phyloP scores from a whole-genome alignment of 225 moss, liverwort and hornwort genomes.

The Ulota crispa region DNA sequence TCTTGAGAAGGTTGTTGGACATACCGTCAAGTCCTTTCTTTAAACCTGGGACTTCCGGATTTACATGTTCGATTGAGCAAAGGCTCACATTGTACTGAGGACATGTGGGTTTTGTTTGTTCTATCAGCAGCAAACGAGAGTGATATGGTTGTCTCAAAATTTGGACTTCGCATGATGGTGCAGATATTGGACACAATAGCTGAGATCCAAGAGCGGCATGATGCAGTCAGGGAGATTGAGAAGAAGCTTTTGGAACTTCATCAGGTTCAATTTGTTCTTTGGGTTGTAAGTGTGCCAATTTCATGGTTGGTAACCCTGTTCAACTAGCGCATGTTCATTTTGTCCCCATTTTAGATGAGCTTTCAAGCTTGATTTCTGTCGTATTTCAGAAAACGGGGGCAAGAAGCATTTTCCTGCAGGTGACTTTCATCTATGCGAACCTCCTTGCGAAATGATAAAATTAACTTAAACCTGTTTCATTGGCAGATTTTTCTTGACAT shows the following conservation, averaged over 20 bases:
- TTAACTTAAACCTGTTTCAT: neutral
- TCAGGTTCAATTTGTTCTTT: slow-evolving; percentile 50
- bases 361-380: neutral
- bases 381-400: neutral
- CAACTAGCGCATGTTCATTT: neutral
- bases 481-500: slow-evolving; percentile 86
- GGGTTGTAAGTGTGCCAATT: neutral
- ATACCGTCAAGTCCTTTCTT: neutral
- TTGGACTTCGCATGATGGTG: neutral
- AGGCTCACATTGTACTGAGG: neutral
- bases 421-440: neutral
- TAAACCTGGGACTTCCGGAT: neutral
- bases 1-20: neutral
- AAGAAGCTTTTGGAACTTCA: slow-evolving; percentile 89
- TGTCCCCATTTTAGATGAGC: neutral
- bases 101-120: neutral
- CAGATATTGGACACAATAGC: slow-evolving; percentile 91
- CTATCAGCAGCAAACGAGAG: neutral
- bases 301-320: neutral
- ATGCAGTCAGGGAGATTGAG: slow-evolving; percentile 85
- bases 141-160: neutral
- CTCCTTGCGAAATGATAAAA: neutral
- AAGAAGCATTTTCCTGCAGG: neutral
- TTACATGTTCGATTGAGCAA: neutral
- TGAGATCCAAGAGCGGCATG: slow-evolving; percentile 94